phyloP scores from a whole-genome alignment of 768 basidiomycete genomes.

The Dentipellis sp. region DNA sequence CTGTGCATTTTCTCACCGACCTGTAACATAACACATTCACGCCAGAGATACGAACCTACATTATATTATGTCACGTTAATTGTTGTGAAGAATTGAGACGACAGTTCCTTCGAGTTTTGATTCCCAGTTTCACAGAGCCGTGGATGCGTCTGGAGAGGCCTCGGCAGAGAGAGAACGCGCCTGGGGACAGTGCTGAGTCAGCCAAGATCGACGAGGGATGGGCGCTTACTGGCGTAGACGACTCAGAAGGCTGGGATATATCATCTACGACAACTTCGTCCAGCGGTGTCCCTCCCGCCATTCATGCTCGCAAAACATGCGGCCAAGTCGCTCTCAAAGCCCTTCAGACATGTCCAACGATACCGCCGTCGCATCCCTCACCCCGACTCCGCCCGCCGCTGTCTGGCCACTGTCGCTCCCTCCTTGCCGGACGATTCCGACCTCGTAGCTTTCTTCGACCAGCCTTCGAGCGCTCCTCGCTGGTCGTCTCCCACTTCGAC shows the following conservation, averaged over 20 bases:
- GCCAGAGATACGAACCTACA: neutral
- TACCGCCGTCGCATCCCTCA: neutral
- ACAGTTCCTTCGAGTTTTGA: neutral
- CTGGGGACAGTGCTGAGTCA: too few species aligned
- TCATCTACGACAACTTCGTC: neutral
- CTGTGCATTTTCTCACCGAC: neutral
- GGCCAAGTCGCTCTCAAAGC: conserved; percentile 5
- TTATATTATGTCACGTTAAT: neutral
- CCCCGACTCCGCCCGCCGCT: conserved; percentile 1
- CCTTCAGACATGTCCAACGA: neutral
- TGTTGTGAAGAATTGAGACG: neutral
- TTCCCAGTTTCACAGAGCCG: neutral
- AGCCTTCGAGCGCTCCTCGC: conserved; percentile 33
- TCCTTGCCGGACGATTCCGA: conserved; percentile 36
- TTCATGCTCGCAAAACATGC: conserved; percentile 16
- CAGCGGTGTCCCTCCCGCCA: neutral
- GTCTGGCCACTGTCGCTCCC: conserved; percentile 22
- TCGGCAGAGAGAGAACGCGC: neutral
- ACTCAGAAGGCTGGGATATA: neutral
- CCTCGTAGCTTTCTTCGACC: conserved; percentile 66
- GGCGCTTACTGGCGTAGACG: neutral
- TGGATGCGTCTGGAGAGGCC: neutral
- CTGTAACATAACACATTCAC: neutral
- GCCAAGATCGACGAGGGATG: neutral
- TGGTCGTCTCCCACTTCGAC: conserved; percentile 42